Percentiles rank a stretch among this genome's conserved stretches.
Conservation (phyloP, 805 yeast species). For the Barnettozyma californica region DNA sequence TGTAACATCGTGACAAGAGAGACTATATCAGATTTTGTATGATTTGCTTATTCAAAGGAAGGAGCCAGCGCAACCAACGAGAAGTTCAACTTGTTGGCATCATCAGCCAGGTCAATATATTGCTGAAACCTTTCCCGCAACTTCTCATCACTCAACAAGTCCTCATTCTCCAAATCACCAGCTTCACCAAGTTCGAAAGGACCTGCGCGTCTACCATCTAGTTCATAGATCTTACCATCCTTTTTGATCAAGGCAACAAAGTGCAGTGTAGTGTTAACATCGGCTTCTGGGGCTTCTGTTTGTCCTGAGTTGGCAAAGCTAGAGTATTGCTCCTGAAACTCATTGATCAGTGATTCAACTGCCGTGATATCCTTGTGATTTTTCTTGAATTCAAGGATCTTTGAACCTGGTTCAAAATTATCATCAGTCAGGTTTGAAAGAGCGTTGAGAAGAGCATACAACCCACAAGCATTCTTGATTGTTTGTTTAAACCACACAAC, state of each 20-base stretch:
- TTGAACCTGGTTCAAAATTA: slow-evolving; percentile 12
- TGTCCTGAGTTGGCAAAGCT: slow-evolving; percentile 33
- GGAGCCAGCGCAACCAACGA: slow-evolving; percentile 77
- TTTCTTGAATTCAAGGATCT: slow-evolving; percentile 15
- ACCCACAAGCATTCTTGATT: slow-evolving; percentile 86
- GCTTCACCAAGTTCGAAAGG: slow-evolving; percentile 56
- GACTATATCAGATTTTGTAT: not conserved
- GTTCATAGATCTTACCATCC: slow-evolving; percentile 63
- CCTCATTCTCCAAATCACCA: slow-evolving; percentile 28
- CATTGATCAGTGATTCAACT: slow-evolving; percentile 38
- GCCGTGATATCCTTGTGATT: slow-evolving; percentile 13
- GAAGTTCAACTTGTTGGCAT: slow-evolving; percentile 54
- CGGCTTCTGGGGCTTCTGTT: slow-evolving; percentile 61
- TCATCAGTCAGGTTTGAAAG: slow-evolving; percentile 36
- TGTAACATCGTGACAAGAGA: not conserved
- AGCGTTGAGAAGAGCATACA: slow-evolving; percentile 79
- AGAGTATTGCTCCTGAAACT: slow-evolving; percentile 40
- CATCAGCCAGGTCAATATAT: slow-evolving; percentile 62
- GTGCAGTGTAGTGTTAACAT: slow-evolving; percentile 56
- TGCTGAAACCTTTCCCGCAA: slow-evolving; percentile 54
- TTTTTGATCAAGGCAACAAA: slow-evolving; percentile 67
- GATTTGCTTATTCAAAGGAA: slow-evolving; percentile 28
- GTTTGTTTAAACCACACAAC: slow-evolving; percentile 82
- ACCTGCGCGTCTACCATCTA: slow-evolving; percentile 84
- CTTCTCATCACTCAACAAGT: slow-evolving; percentile 48